phyloP scores from a whole-genome alignment of 768 basidiomycete genomes.

The Leccinum uliginosum region DNA sequence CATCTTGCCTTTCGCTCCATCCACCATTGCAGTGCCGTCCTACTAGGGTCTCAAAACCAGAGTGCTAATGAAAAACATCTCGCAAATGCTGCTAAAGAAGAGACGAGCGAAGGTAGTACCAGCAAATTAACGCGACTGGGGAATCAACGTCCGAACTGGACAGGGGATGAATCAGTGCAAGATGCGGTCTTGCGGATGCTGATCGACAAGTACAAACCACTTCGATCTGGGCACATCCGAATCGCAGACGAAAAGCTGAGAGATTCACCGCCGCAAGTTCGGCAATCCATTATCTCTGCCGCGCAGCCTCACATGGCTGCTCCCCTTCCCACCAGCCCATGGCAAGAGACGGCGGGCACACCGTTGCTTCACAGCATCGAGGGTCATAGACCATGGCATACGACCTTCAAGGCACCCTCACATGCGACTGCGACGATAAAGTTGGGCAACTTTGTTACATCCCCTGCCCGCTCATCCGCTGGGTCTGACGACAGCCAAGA shows the following conservation, averaged over 20 bases:
- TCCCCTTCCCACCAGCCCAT: constrained; percentile 1
- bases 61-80: constrained; percentile 59
- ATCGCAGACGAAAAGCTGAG: constrained; percentile 67
- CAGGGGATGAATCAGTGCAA: constrained; percentile 65
- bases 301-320: background rate
- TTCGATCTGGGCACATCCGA: constrained; percentile 55
- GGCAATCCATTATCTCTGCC: constrained; percentile 9
- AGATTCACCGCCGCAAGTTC: constrained; percentile 40
- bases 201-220: constrained; percentile 80
- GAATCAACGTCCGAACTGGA: constrained; percentile 64
- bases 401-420: constrained; percentile 58
- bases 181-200: constrained; percentile 81
- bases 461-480: constrained; percentile 13
- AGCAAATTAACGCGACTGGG: constrained; percentile 31
- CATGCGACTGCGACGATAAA: constrained; percentile 52
- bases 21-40: constrained; percentile 1
- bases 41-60: constrained; percentile 8
- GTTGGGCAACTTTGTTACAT: constrained; percentile 41
- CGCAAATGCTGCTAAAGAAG: constrained; percentile 47
- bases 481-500: constrained; percentile 32
- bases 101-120: constrained; percentile 6
- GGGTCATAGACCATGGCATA: constrained; percentile 66
- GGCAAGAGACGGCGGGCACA: constrained; percentile 33
- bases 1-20: background rate
- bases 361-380: constrained; percentile 52